A percentile compares a stretch with the other conserved stretches of the same genome.
phyloP scores from a whole-genome alignment of 257 asterid species.

The Plantago elongata region DNA sequence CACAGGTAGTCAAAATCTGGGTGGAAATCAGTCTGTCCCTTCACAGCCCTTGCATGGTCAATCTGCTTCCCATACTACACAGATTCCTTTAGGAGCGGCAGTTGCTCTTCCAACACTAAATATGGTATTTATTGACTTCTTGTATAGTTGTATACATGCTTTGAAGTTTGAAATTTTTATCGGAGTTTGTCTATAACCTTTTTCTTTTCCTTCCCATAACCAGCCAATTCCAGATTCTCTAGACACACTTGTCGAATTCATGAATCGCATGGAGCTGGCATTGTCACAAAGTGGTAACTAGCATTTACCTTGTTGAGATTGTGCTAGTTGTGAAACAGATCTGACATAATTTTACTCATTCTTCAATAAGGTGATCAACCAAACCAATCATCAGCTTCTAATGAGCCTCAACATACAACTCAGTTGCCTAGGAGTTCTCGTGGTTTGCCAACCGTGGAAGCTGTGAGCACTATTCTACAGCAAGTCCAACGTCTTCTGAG shows the following conservation, averaged over 20 bases:
- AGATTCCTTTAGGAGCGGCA: slow-evolving; percentile 64
- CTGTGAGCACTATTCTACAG: slow-evolving; percentile 53
- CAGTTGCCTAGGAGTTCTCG: slow-evolving; percentile 56
- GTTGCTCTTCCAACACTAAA: slow-evolving; percentile 60
- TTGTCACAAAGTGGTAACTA: slow-evolving; percentile 59
- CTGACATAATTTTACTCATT: slow-evolving; percentile 8
- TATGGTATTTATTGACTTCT: slow-evolving; percentile 39
- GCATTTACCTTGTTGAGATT: slow-evolving; percentile 13
- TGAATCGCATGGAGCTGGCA: slow-evolving; percentile 70
- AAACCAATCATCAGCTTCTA: slow-evolving; percentile 40
- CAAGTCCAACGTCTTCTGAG: slow-evolving; percentile 67
- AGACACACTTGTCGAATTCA: slow-evolving; percentile 73
- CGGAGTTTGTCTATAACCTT: neutral
- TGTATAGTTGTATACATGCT: neutral
- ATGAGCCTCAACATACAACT: slow-evolving; percentile 30
- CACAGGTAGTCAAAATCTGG: slow-evolving; percentile 46
- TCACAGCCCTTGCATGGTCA: slow-evolving; percentile 53
- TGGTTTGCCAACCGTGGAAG: slow-evolving; percentile 65
- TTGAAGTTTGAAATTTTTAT: no score
- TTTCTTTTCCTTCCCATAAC: slow-evolving; percentile 16
- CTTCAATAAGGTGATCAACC: slow-evolving; percentile 42
- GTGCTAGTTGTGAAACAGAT: slow-evolving; percentile 12
- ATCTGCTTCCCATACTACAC: slow-evolving; percentile 46
- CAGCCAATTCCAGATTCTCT: slow-evolving; percentile 95
- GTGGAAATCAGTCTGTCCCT: slow-evolving; percentile 48